A percentile compares a stretch with the other conserved stretches of the same genome.
Conservation (phyloP, 2,329 filamentous ascomycete species). For the Hypoxylon sp. region DNA sequence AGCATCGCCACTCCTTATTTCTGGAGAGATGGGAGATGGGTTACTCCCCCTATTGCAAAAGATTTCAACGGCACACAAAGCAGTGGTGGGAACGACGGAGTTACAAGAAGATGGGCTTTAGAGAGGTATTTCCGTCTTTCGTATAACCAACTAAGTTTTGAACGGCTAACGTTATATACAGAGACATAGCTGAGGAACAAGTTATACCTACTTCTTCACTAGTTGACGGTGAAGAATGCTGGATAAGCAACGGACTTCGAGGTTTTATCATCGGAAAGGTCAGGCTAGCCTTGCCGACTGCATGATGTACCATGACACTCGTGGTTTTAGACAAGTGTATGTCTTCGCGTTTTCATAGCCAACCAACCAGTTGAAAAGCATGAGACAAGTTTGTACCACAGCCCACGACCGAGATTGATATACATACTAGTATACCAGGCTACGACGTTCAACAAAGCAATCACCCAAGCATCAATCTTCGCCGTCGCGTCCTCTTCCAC, state of each 20-base stretch:
- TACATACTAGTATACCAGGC: too few relatives aligned
- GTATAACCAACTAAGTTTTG: background rate
- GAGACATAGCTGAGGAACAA: constrained; percentile 71
- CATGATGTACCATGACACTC: too few relatives aligned
- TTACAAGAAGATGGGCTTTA: constrained; percentile 84
- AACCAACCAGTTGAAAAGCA: too few relatives aligned
- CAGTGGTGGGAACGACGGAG: constrained; percentile 83
- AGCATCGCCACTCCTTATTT: constrained; percentile 86
- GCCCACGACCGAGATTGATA: too few relatives aligned
- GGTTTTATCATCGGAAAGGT: constrained; percentile 70
- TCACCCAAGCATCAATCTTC: too few relatives aligned
- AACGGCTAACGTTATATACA: constrained; percentile 40
- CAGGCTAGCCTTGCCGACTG: constrained; percentile 13
- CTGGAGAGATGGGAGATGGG: constrained; percentile 75
- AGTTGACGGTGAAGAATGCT: constrained; percentile 77
- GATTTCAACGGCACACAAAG: constrained; percentile 51
- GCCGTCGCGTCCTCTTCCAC: too few relatives aligned
- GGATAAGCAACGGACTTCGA: constrained; percentile 87
- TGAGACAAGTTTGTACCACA: too few relatives aligned
- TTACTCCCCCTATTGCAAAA: constrained; percentile 74
- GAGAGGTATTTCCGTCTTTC: constrained; percentile 58
- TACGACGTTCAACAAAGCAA: too few relatives aligned
- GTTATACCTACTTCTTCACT: constrained; percentile 67
- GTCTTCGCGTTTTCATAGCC: too few relatives aligned
- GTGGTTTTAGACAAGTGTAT: too few relatives aligned